Evolutionary conservation across 306 rosid genomes (phyloP), one percentile per base, ranked within the genome.

Genomic region (Coriaria nepalensis): DNA sequence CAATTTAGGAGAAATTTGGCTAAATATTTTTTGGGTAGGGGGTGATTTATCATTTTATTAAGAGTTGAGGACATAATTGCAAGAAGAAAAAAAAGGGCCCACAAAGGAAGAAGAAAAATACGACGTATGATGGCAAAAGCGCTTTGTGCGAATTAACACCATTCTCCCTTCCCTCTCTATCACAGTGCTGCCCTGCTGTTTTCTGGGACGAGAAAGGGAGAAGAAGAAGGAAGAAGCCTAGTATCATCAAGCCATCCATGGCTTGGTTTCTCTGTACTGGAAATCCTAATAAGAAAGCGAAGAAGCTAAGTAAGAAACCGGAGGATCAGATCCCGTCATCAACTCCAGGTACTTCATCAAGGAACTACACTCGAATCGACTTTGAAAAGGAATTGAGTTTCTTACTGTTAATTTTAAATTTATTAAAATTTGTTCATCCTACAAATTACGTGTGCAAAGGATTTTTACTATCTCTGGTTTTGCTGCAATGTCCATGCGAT

Each of bases 221-320:
- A 47, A 38, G 45, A 20, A 20, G 29, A 20, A 20, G 29, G 29
- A 20, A 20, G 29, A 20, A 20, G 29, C 29, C 29, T 20, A 20
- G 3, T 20, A 20, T 20, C 29, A 20, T 20, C 29, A 20, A 20
- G 29, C 29, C 29, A 20, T 20, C 56, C 10, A 74, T 74, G 80
- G 68, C 71, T 57, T 74, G 80, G 71, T 74, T 66, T 37, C 53
- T 74, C 15, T 74, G 80, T 55, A 44, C 73, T 33, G 65, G 76
- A 52, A 66, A 61, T 37, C 59, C 70, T 13, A 66, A 53, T 58
- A 62, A 50, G 57, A 66, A 58, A 40, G 54, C 39, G 53, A 59
- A 68, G 58, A 67, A 68, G 72, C 58, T 62, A 50, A 55, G 37
- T 14, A 40, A 13, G 6, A 61, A 55, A 46, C 63, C 68, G 51